Percentiles rank a stretch among this genome's conserved stretches.
Evolutionary conservation across 192 early-diverging fungal genomes (phyloP).

Genomic region (Mortierella hygrophila): DNA sequence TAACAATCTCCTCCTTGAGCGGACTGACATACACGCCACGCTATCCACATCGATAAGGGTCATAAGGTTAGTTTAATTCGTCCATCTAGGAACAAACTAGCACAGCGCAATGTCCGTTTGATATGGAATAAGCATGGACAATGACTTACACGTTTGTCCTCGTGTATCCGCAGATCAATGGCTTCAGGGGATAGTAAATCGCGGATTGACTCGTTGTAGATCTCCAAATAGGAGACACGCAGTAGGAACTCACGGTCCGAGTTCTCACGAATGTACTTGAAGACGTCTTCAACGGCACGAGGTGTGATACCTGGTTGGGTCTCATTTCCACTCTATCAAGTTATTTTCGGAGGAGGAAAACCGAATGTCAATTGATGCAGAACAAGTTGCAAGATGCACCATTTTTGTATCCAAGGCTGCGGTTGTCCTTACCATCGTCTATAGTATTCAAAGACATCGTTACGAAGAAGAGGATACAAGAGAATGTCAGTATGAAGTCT

Average conservation of each 20-base stretch:
- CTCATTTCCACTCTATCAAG: conserved; percentile 72
- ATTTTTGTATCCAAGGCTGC: background rate
- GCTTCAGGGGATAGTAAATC: conserved; percentile 91
- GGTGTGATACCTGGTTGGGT: conserved; percentile 83
- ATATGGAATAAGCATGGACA: background rate
- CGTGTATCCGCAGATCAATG: conserved; percentile 89
- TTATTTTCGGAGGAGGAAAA: background rate
- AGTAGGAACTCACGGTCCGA: conserved; percentile 86
- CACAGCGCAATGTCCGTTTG: background rate
- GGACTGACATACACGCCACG: conserved; percentile 82
- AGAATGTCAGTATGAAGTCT: background rate
- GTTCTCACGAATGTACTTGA: conserved; percentile 77
- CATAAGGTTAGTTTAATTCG: background rate
- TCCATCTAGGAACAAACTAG: background rate
- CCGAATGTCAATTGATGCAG: conserved; percentile 12
- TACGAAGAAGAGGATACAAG: background rate
- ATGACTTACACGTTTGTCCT: conserved; percentile 64
- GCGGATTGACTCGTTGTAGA: conserved; percentile 95
- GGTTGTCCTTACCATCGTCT: conserved; percentile 58
- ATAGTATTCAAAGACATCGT: conserved; percentile 19
- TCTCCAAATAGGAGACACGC: conserved; percentile 97
- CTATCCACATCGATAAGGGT: conserved; percentile 24
- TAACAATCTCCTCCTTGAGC: conserved; percentile 82
- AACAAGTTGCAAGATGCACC: no score
- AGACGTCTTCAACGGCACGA: conserved; percentile 82